Base-by-base conservation (phyloP, 169 alveolate species). In the Eimeria tenella region DNA sequence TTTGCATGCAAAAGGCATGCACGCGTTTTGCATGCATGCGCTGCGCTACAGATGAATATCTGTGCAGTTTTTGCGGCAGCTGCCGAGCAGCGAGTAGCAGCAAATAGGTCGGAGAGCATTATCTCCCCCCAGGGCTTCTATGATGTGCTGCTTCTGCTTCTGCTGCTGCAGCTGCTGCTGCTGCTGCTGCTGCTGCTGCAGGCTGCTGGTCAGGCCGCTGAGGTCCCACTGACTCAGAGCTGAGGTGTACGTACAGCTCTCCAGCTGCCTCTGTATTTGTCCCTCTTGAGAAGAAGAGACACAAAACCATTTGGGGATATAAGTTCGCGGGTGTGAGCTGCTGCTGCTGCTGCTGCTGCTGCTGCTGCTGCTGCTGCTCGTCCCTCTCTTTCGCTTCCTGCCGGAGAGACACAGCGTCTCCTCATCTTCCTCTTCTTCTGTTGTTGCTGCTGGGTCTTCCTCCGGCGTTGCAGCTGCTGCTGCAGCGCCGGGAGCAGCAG, bases 231-330 rank as follows among this genome's bases (percentile, higher is more conserved):
- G 82, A 42, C 82, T 73, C 13, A 73, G 4, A 21, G 82, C 82
- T 73, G 82, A 73, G 82, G 82, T 73, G 82, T 73, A 73, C 49
- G 82, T 73, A 25, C 82, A 73, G 82, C 55, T 73, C 82, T 17
- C 82, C 49, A 73, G 53, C 53, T 73, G 82, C 49, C 82, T 21
- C 49, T 73, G 50, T 42, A 73, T 73, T 42, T 73, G 82, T 25
- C 49, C 82, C 49, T 73, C 82, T 73, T 73, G 82, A 6, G 82
- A 73, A 19, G 82, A 21, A 73, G 82, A 73, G 19, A 73, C 82
- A 42, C 82, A 73, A 73, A 73, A 23, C 82, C 82, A 73, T 42
- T 73, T 73, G 13, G 82, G 82, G 15, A 73, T 5, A 1, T 15
- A 73, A 13, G 19, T 17, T 13, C 21, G 11, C 1, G 68, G 19